A percentile compares a stretch with the other conserved stretches of the same genome.
These are phyloP conservation scores for Yarrowia osloensis DNA, from an alignment of 805 yeast species.

Conservation along the genomic window DNA sequence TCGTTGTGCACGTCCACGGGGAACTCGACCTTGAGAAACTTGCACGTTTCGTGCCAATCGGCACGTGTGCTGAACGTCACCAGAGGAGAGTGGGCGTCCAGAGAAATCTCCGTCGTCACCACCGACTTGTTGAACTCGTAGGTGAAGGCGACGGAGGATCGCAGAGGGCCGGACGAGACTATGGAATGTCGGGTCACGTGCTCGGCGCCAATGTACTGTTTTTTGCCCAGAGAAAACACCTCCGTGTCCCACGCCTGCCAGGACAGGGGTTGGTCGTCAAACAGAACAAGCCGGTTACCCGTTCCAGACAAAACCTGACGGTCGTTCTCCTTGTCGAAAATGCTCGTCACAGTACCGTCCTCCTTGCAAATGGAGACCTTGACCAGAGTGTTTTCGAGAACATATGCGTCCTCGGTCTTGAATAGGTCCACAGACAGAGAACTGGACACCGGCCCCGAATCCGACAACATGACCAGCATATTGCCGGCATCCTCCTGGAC, in stretches of 20 bases:
- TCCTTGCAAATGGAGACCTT: not conserved
- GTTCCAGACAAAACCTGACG: slow-evolving; percentile 69
- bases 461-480: slow-evolving; percentile 48
- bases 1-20: slow-evolving; percentile 82
- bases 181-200: slow-evolving; percentile 44
- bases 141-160: slow-evolving; percentile 62
- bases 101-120: slow-evolving; percentile 67
- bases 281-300: slow-evolving; percentile 79
- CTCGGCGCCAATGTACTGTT: slow-evolving; percentile 49
- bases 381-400: slow-evolving; percentile 54
- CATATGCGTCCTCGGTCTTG: slow-evolving; percentile 8
- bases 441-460: not conserved
- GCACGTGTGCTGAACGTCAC: slow-evolving; percentile 57
- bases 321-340: slow-evolving; percentile 58
- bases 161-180: slow-evolving; percentile 56
- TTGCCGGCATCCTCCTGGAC: slow-evolving; percentile 45
- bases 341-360: slow-evolving; percentile 63
- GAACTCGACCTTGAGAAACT: slow-evolving; percentile 91
- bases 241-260: slow-evolving; percentile 99
- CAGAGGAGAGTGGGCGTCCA: slow-evolving; percentile 53
- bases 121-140: slow-evolving; percentile 62
- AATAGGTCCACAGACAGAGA: not conserved
- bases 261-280: slow-evolving; percentile 85
- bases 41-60: slow-evolving; percentile 84
- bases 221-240: slow-evolving; percentile 76